These are phyloP conservation scores for Castanospermum australe DNA, from an alignment of 306 rosid species.

Conservation along the genomic window DNA sequence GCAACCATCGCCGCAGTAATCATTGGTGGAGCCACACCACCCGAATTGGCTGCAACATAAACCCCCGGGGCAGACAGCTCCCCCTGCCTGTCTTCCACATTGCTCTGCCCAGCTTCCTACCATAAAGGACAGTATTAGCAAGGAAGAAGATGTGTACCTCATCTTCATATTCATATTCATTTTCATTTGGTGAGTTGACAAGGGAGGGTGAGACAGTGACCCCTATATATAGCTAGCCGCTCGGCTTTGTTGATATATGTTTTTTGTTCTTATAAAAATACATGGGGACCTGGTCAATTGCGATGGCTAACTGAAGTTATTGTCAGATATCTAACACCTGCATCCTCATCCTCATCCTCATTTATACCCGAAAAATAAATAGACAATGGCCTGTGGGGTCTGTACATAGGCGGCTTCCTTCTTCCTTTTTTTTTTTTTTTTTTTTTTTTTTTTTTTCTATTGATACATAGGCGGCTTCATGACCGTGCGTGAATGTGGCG, in stretches of 20 bases:
- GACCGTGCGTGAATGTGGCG: too few species aligned
- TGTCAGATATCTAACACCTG: neutral
- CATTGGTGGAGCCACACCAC: slow-evolving; percentile 39
- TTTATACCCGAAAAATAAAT: too few species aligned
- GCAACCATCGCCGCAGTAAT: slow-evolving; percentile 36
- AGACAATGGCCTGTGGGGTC: too few species aligned
- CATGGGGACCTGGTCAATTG: neutral
- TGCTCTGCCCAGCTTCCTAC: slow-evolving; percentile 24
- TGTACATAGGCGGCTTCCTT: too few species aligned
- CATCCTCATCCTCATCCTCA: too few species aligned
- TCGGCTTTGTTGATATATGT: too few species aligned
- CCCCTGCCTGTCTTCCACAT: slow-evolving; percentile 47
- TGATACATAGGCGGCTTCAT: too few species aligned
- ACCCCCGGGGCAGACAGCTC: slow-evolving; percentile 45
- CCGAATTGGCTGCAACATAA: slow-evolving; percentile 56
- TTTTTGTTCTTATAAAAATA: too few species aligned
- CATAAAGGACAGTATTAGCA: neutral
- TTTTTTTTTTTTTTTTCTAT: too few species aligned
- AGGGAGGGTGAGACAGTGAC: neutral
- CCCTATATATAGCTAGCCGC: too few species aligned
- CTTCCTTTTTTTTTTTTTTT: too few species aligned
- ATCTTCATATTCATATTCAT: neutral
- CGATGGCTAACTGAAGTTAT: neutral
- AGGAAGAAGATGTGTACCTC: neutral
- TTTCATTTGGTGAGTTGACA: neutral